Conservation (phyloP, 2,329 filamentous ascomycete genomes). For the Aspergillus ustus region DNA sequence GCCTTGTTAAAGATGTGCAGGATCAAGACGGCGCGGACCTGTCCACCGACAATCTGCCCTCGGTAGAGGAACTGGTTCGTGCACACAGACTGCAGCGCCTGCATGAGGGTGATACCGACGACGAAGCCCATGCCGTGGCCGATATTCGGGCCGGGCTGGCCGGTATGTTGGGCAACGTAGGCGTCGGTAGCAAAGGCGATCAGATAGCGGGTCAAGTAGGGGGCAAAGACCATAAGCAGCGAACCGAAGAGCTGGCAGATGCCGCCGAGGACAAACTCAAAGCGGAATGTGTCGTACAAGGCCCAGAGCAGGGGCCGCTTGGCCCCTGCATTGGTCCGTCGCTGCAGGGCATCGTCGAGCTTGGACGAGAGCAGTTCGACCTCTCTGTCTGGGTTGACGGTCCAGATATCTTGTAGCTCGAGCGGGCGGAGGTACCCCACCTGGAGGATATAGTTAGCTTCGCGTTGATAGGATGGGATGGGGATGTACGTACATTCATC, state of each 20-base stretch:
- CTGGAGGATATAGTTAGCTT: conserved; percentile 44
- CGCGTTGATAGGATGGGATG: too few species aligned
- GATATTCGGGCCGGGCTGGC: conserved; percentile 66
- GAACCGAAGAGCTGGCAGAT: conserved; percentile 73
- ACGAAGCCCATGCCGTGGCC: conserved; percentile 80
- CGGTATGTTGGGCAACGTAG: conserved; percentile 65
- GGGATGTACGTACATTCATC: conserved; percentile 68
- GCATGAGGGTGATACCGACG: conserved; percentile 83
- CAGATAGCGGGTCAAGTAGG: conserved; percentile 82
- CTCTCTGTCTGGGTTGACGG: conserved; percentile 78
- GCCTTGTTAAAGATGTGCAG: conserved; percentile 89
- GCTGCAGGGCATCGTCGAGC: conserved; percentile 70
- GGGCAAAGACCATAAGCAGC: conserved; percentile 76
- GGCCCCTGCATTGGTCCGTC: conserved; percentile 68
- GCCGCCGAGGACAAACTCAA: conserved; percentile 86
- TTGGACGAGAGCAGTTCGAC: conserved; percentile 71
- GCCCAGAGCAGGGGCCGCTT: conserved; percentile 78
- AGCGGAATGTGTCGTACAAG: conserved; percentile 82
- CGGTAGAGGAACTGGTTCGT: conserved; percentile 92
- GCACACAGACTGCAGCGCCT: conserved; percentile 76
- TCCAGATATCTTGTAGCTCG: conserved; percentile 84
- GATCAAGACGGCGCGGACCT: conserved; percentile 80
- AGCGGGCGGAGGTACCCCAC: conserved; percentile 84
- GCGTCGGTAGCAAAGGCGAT: conserved; percentile 84
- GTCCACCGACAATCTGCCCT: conserved; percentile 89